Evolutionary conservation across 2,329 filamentous ascomycete genomes (phyloP).

Genomic region (Beauveria medogensis): DNA sequence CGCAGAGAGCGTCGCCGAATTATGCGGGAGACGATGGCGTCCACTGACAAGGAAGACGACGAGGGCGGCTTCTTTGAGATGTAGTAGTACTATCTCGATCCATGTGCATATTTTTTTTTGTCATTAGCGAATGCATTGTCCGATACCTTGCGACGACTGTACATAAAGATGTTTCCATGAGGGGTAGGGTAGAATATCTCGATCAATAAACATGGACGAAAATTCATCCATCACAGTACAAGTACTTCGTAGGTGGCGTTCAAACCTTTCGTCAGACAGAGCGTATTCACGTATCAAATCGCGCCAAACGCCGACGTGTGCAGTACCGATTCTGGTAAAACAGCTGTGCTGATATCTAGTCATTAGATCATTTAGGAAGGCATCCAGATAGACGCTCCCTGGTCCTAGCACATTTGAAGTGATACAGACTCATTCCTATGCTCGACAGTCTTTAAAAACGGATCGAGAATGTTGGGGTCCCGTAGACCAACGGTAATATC

Average conservation of each 20-base stretch:
- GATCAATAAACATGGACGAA: neutral
- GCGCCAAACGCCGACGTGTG: neutral
- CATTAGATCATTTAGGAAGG: neutral
- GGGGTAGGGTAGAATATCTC: neutral
- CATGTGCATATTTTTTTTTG: neutral
- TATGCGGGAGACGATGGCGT: constrained; percentile 26
- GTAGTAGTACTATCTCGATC: neutral
- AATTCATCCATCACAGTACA: neutral
- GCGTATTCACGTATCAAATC: neutral
- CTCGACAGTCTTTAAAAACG: constrained; percentile 63
- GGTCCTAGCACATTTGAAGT: neutral
- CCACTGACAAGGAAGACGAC: constrained; percentile 32
- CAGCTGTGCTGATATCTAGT: neutral
- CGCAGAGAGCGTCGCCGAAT: constrained; percentile 27
- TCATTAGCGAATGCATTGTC: constrained; percentile 9
- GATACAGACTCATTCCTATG: constrained; percentile 47
- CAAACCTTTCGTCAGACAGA: neutral
- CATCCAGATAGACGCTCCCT: too few species aligned
- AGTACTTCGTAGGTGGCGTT: neutral
- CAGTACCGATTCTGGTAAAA: neutral
- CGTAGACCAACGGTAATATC: constrained; percentile 69
- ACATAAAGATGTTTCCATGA: neutral
- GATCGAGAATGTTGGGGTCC: constrained; percentile 68
- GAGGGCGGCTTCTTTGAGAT: constrained; percentile 51
- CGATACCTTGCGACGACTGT: neutral